Evolutionary conservation across 108 stramenopile species (phyloP).

Genomic region (Fistulifera solaris): DNA sequence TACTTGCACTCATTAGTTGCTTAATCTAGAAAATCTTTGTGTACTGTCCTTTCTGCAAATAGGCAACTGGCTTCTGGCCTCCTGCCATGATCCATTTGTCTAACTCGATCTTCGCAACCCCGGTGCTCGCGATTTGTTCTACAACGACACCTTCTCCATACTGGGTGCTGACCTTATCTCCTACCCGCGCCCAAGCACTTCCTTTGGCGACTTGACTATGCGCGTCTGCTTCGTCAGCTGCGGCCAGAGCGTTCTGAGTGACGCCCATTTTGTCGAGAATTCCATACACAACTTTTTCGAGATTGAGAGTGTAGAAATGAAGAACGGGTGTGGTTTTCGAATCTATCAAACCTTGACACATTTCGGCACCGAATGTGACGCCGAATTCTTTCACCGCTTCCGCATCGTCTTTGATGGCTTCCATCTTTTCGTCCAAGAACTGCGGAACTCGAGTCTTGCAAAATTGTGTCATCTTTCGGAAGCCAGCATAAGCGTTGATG

Average conservation of each 20-base stretch:
- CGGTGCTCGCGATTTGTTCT: constrained; percentile 27
- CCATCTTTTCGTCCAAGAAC: constrained; percentile 69
- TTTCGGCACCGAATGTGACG: constrained; percentile 86
- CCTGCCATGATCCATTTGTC: constrained; percentile 20
- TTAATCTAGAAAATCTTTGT: constrained; percentile 18
- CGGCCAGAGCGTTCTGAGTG: constrained; percentile 34
- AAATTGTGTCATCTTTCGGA: constrained; percentile 96
- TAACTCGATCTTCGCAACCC: constrained; percentile 6
- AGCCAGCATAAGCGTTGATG: constrained; percentile 94
- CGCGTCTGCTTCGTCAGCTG: constrained; percentile 67
- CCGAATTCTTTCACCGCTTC: constrained; percentile 85
- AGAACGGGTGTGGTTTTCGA: constrained; percentile 65
- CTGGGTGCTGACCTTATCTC: constrained; percentile 71
- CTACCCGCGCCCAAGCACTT: constrained; percentile 85
- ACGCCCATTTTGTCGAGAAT: constrained; percentile 76
- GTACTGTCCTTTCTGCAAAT: constrained; percentile 23
- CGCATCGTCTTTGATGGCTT: constrained; percentile 84
- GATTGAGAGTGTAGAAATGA: constrained; percentile 97
- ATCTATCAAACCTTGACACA: constrained; percentile 74
- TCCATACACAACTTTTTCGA: constrained; percentile 92
- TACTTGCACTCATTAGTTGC: too few relatives aligned
- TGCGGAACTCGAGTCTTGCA: constrained; percentile 98
- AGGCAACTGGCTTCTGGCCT: constrained; percentile 17
- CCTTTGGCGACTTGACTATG: constrained; percentile 79
- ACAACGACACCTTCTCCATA: constrained; percentile 66